A percentile compares a stretch with the other conserved stretches of the same genome.
Conservation (phyloP, 164 flowering plant genomes). For the Magnolia officinalis region DNA sequence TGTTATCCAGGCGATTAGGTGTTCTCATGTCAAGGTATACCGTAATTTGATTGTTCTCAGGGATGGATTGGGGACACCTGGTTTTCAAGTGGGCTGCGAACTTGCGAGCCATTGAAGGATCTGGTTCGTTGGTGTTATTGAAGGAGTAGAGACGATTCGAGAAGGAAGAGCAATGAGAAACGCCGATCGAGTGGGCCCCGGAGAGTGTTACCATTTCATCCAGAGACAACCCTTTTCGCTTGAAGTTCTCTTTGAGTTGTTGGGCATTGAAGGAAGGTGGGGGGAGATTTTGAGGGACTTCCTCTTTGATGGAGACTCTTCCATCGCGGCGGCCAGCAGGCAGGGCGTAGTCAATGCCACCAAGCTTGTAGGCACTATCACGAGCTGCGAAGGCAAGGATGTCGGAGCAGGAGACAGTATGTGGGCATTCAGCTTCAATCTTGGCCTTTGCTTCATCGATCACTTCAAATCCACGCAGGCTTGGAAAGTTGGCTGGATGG, state of each 20-base stretch:
- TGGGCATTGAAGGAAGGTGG: neutral
- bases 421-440: constrained; percentile 7
- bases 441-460: constrained; percentile 8
- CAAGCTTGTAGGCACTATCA: neutral
- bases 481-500: constrained; percentile 1
- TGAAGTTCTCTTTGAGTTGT: constrained; percentile 4
- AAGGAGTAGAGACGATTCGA: neutral
- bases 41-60: neutral
- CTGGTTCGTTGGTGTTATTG: neutral
- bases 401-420: constrained; percentile 9
- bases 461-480: constrained; percentile 9
- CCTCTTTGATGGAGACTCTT: neutral
- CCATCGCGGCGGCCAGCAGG: constrained; percentile 13
- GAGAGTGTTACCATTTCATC: constrained; percentile 13
- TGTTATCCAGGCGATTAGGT: constrained; percentile 6
- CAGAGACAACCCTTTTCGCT: constrained; percentile 2
- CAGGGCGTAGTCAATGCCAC: constrained; percentile 2
- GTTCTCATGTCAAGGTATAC: neutral
- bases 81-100: neutral
- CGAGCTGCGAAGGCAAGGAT: constrained; percentile 11
- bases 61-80: neutral
- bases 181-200: constrained; percentile 10
- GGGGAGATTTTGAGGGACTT: constrained; percentile 1
- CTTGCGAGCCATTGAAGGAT: neutral
- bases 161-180: constrained; percentile 1